Evolutionary conservation across 352 stramenopile species (phyloP), one percentile per base, ranked within the genome.

Genomic region (Globisporangium perplexum): DNA sequence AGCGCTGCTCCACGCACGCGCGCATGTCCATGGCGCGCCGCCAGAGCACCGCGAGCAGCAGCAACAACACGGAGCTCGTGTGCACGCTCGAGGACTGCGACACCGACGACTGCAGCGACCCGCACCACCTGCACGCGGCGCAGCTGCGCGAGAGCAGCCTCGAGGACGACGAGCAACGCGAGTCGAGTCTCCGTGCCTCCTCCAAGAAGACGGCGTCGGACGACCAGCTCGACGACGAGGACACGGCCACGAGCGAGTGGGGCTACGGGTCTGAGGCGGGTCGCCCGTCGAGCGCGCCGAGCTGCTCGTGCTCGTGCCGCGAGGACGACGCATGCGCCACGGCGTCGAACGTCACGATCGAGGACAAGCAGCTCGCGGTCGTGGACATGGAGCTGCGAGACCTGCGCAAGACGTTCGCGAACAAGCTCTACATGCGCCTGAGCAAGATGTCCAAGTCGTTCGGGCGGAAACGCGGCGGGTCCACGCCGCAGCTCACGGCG

Each of bases 371-470:
- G 55, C 72, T 89, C 31, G 78, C 75, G 3, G 78, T 85, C 15
- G 65, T 89, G 47, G 78, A 89, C 59, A 71, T 69, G 44, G 78
- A 89, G 47, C 59, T 89, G 33, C 69, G 74, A 17, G 76, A 85
- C 43, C 47, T 87, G 51, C 74, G 76, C 52, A 77, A 80, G 55
- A 83, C 73, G 4, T 71, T 89, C 18, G 68, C 75, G 46, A 74
- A 72, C 49, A 83, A 82, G 60, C 51, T 89, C 36, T 85, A 79
- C 63, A 47, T 65, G 50, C 63, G 66, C 8, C 46, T 88, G 31
- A 71, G 69, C 20, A 78, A 72, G 43, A 66, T 88, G 47, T 72
- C 74, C 1, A 54, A 53, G 33, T 38, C 62, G 11, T 60, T 82
- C 11, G 54, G 44, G 10, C 63, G 71, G 31, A 70, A 60, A 60